Evolutionary conservation across 2,329 filamentous ascomycete genomes (phyloP).

Genomic region (Truncatella angustata): DNA sequence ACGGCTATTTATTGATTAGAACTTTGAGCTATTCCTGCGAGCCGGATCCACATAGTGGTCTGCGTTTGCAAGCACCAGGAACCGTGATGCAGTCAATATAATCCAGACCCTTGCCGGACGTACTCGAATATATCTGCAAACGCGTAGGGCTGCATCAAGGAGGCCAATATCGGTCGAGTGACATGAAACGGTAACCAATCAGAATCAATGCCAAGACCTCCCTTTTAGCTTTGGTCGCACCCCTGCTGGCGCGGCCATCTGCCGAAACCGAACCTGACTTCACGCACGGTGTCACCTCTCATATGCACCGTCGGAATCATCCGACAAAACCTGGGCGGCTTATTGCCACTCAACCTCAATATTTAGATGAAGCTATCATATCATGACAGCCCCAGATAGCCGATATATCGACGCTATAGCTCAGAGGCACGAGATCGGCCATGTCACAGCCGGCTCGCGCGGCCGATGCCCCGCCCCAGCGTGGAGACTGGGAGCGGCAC

Average conservation of each 20-base stretch:
- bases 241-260: not conserved
- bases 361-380: too few relatives aligned
- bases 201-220: not conserved
- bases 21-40: too few relatives aligned
- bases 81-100: too few relatives aligned
- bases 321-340: not conserved
- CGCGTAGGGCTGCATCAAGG: too few relatives aligned
- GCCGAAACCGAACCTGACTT: not conserved
- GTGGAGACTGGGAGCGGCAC: slow-evolving; percentile 40
- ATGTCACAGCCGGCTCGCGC: slow-evolving; percentile 2
- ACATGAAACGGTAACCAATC: not conserved
- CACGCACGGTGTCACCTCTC: not conserved
- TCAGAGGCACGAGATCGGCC: not conserved
- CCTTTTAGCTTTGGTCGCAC: not conserved
- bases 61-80: too few relatives aligned
- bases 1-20: too few relatives aligned
- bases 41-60: too few relatives aligned
- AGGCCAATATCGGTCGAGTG: too few relatives aligned
- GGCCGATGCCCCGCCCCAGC: not conserved
- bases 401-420: not conserved
- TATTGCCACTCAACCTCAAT: not conserved
- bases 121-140: too few relatives aligned
- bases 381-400: too few relatives aligned
- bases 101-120: too few relatives aligned
- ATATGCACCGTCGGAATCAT: not conserved